These are phyloP conservation scores for Mycosphaerella sp. DNA, from an alignment of 2,329 filamentous ascomycete species.

Conservation along the genomic window DNA sequence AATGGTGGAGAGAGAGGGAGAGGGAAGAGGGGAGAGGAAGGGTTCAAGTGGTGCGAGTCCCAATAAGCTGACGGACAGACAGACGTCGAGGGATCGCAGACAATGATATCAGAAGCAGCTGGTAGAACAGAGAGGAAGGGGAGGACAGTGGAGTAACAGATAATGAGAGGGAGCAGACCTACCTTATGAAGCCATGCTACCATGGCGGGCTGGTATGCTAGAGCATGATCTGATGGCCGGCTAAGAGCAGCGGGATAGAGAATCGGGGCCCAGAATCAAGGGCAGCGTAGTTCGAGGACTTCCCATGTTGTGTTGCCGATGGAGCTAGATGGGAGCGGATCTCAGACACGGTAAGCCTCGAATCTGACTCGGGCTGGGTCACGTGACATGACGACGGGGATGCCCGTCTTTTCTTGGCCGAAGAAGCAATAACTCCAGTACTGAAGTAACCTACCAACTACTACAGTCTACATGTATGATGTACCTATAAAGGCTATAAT, in stretches of 20 bases:
- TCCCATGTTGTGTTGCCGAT: conserved; percentile 8
- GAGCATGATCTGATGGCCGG: conserved; percentile 1
- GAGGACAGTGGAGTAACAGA: background rate
- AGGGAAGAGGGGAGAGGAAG: background rate
- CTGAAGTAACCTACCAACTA: too few relatives aligned
- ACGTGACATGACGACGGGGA: too few relatives aligned
- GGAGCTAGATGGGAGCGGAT: background rate
- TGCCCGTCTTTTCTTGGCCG: background rate
- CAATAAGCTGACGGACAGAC: background rate
- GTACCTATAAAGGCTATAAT: too few relatives aligned
- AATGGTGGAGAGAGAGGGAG: background rate
- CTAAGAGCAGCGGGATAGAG: conserved; percentile 3
- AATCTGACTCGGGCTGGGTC: too few relatives aligned
- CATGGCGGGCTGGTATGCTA: background rate
- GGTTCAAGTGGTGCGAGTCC: background rate
- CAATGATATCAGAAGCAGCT: too few relatives aligned
- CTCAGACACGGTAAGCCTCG: background rate
- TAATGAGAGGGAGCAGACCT: background rate
- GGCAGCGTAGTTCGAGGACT: background rate
- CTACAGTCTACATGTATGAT: too few relatives aligned
- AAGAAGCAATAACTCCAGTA: background rate
- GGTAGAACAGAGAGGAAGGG: too few relatives aligned
- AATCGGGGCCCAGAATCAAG: background rate
- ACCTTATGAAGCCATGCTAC: conserved; percentile 3
- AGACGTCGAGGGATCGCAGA: background rate